Percentiles rank a stretch among this genome's conserved stretches.
Conservation (phyloP, 768 basidiomycete genomes). For the Agaricus bisporus region DNA sequence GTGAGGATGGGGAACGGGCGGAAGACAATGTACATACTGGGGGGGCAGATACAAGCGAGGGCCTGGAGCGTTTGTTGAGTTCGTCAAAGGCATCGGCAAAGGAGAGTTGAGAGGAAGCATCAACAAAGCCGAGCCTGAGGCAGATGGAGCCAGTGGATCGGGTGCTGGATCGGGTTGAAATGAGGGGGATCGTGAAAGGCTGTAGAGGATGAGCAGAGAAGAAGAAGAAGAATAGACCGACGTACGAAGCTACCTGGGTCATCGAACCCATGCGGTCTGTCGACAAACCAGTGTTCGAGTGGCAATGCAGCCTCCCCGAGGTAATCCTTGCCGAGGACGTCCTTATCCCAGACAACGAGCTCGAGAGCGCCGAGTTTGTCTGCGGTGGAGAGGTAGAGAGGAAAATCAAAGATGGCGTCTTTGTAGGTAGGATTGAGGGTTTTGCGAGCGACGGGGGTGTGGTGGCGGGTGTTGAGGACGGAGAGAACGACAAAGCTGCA, state of each 20-base stretch:
- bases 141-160: conserved; percentile 32
- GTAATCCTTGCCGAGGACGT: conserved; percentile 86
- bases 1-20: not conserved
- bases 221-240: conserved; percentile 7
- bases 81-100: conserved; percentile 56
- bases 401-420: conserved; percentile 86
- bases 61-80: conserved; percentile 56
- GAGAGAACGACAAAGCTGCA: conserved; percentile 67
- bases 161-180: conserved; percentile 37
- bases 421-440: conserved; percentile 67
- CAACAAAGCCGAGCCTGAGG: conserved; percentile 44
- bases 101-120: conserved; percentile 33
- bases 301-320: conserved; percentile 81
- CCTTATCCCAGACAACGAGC: conserved; percentile 91
- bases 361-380: conserved; percentile 73
- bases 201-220: conserved; percentile 12
- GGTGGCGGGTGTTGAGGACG: conserved; percentile 48
- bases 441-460: conserved; percentile 74
- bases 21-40: conserved; percentile 45
- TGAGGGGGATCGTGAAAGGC: conserved; percentile 31
- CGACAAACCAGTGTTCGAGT: conserved; percentile 75
- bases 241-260: conserved; percentile 66
- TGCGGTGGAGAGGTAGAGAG: conserved; percentile 71
- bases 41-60: conserved; percentile 68
- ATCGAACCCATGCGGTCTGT: conserved; percentile 43